Percentiles rank a stretch among this genome's conserved stretches.
Conservation (phyloP, 805 yeast species). For the Phaffomyces thermotolerans region DNA sequence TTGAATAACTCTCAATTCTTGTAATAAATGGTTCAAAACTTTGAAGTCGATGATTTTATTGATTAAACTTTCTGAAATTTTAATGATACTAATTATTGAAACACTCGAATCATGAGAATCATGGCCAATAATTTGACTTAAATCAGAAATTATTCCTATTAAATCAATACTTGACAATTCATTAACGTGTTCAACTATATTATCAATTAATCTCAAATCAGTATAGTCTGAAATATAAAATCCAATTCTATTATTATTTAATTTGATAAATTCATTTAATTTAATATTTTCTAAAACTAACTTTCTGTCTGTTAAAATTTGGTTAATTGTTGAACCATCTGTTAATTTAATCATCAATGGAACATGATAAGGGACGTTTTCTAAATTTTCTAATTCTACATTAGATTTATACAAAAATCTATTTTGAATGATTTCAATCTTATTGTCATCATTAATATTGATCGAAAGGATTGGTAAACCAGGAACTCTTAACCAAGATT, state of each 20-base stretch:
- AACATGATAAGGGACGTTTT: constrained; percentile 54
- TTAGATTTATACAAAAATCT: constrained; percentile 25
- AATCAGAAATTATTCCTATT: constrained; percentile 28
- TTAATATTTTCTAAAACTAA: constrained; percentile 16
- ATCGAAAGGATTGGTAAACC: constrained; percentile 53
- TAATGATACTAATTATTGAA: constrained; percentile 24
- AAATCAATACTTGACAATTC: constrained; percentile 23
- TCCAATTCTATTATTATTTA: constrained; percentile 41
- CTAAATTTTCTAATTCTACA: constrained; percentile 29
- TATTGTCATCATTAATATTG: constrained; percentile 19
- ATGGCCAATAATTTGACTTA: constrained; percentile 26
- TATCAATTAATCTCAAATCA: constrained; percentile 20
- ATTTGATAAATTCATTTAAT: constrained; percentile 27
- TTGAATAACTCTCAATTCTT: constrained; percentile 19
- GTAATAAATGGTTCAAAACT: constrained; percentile 24
- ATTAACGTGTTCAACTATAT: constrained; percentile 18
- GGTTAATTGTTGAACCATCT: constrained; percentile 31
- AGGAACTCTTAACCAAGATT: constrained; percentile 53
- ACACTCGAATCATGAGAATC: constrained; percentile 19
- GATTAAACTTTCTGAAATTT: constrained; percentile 18
- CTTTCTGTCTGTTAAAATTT: constrained; percentile 38
- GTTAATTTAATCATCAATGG: constrained; percentile 42
- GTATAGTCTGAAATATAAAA: constrained; percentile 44
- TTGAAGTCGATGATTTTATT: constrained; percentile 13
- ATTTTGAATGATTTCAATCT: constrained; percentile 33